Conservation (phyloP, 2,329 filamentous ascomycete species). For the Apiospora hydei region DNA sequence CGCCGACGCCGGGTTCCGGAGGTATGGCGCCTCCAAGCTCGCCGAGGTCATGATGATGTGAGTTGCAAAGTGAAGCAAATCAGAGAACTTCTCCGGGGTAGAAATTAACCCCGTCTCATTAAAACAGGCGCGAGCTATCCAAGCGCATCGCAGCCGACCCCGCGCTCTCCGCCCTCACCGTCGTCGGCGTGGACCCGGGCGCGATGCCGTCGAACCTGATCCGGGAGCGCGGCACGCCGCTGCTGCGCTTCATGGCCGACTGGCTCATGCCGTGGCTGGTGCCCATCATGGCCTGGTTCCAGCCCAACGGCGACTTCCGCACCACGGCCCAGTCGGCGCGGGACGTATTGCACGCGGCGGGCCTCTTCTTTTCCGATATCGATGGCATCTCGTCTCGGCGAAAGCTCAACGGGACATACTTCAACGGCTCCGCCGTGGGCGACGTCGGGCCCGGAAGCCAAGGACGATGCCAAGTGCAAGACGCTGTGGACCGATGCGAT, state of each 20-base stretch:
- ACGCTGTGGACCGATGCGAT: constrained; percentile 42
- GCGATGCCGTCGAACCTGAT: constrained; percentile 36
- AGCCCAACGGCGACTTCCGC: constrained; percentile 36
- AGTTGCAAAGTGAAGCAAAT: constrained; percentile 23
- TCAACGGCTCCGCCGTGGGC: constrained; percentile 63
- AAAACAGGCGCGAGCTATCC: constrained; percentile 35
- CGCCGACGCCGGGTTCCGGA: constrained; percentile 33
- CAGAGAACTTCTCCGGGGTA: neutral
- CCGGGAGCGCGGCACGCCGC: constrained; percentile 32
- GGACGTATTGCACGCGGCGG: constrained; percentile 39
- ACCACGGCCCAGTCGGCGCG: constrained; percentile 39
- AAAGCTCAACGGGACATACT: constrained; percentile 62
- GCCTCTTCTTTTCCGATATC: constrained; percentile 34
- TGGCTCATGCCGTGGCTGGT: constrained; percentile 29
- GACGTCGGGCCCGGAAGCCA: constrained; percentile 54
- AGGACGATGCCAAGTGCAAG: constrained; percentile 38
- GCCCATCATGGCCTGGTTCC: constrained; percentile 30
- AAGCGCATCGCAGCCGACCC: constrained; percentile 34
- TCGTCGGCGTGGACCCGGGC: constrained; percentile 41
- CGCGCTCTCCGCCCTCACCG: constrained; percentile 35
- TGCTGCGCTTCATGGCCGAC: constrained; percentile 33
- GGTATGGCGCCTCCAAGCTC: constrained; percentile 38
- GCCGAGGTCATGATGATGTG: constrained; percentile 38
- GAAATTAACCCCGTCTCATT: neutral
- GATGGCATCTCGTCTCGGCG: constrained; percentile 33